These are phyloP conservation scores for Ganoderma lucidum DNA, from an alignment of 1,284 basidiomycete genomes.

Conservation along the genomic window DNA sequence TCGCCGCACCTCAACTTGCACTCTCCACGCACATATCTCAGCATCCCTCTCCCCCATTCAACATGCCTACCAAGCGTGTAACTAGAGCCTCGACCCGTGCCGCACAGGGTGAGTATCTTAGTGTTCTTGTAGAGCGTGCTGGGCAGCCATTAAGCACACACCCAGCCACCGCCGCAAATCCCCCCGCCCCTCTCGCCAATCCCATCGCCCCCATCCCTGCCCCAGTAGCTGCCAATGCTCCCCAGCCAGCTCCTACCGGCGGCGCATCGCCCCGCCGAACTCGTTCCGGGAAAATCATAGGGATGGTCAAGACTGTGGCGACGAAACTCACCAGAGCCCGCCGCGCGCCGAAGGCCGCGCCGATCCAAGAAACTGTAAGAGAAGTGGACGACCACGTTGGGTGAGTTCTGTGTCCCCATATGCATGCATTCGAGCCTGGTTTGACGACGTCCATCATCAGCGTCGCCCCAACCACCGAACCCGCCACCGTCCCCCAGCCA, in stretches of 20 bases:
- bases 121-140: background rate
- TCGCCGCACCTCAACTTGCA: background rate
- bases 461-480: slow-evolving; percentile 1
- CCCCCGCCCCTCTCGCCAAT: slow-evolving; percentile 1
- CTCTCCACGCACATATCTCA: background rate
- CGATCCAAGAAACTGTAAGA: background rate
- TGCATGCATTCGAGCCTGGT: background rate
- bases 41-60: slow-evolving; percentile 6
- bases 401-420: slow-evolving; percentile 4
- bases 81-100: slow-evolving; percentile 23
- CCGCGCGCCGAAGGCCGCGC: slow-evolving; percentile 13
- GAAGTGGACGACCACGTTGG: background rate
- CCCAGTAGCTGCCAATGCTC: slow-evolving; percentile 1
- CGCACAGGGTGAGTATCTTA: slow-evolving; percentile 21
- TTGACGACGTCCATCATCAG: background rate
- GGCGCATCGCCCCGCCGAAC: slow-evolving; percentile 12
- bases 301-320: slow-evolving; percentile 18
- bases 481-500: slow-evolving; percentile 13
- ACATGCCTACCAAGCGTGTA: slow-evolving; percentile 17
- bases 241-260: background rate
- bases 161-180: slow-evolving; percentile 18
- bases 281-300: slow-evolving; percentile 25
- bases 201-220: slow-evolving; percentile 8
- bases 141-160: slow-evolving; percentile 16
- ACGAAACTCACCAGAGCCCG: slow-evolving; percentile 24